Evolutionary conservation across 1,139 yeast species (phyloP).

Genomic region (Hyphopichia burtonii): DNA sequence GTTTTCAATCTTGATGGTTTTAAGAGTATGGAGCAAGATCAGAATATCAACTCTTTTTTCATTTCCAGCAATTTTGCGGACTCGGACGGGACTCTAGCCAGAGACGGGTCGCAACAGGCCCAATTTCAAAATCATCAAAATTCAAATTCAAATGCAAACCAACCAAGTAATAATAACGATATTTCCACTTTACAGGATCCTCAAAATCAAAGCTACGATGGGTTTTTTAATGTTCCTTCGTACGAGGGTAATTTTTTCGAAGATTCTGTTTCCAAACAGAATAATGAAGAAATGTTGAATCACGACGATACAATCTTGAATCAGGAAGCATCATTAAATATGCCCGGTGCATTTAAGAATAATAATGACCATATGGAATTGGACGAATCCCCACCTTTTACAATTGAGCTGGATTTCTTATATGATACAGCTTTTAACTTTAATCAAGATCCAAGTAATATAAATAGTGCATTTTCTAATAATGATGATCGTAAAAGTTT

Average conservation of each 20-base stretch:
- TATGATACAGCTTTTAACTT: conserved; percentile 14
- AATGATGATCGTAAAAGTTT: neutral
- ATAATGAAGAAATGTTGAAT: neutral
- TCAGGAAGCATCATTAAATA: conserved; percentile 11
- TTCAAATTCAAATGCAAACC: neutral
- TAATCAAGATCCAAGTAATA: conserved; percentile 3
- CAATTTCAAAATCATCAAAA: neutral
- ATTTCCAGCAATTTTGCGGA: neutral
- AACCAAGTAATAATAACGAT: neutral
- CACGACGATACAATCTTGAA: neutral
- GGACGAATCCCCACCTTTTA: conserved; percentile 41
- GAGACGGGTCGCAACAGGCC: neutral
- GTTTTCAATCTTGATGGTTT: neutral
- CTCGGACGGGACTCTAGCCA: neutral
- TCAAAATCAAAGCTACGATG: neutral
- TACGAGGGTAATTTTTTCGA: neutral
- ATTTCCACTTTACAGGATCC: neutral
- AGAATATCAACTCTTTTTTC: neutral
- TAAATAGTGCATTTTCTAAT: neutral
- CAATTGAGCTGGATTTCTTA: conserved; percentile 34
- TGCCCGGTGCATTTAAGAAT: conserved; percentile 34
- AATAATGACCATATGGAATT: conserved; percentile 31
- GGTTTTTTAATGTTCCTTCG: neutral
- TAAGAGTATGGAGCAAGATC: neutral
- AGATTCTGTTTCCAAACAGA: neutral